These are phyloP conservation scores for Nothophaeocryptopus gaeumannii DNA, from an alignment of 2,329 filamentous ascomycete species.

Conservation along the genomic window DNA sequence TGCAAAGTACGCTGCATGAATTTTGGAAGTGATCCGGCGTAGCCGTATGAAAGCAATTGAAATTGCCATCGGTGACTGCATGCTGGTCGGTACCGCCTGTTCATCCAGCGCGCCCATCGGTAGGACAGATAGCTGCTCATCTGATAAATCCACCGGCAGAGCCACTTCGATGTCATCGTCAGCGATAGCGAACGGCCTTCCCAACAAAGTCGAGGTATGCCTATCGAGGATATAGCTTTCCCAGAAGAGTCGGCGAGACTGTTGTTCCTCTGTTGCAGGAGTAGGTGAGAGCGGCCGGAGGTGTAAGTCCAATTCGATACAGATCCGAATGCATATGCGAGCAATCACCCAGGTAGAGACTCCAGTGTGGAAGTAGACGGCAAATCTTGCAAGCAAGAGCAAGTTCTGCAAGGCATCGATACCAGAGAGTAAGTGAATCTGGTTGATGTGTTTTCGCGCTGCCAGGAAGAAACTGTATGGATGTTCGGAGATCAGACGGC, in stretches of 20 bases:
- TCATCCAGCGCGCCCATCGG: no score
- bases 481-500: conserved; percentile 34
- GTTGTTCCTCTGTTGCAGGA: conserved; percentile 36
- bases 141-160: conserved; percentile 36
- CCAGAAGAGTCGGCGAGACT: conserved; percentile 45
- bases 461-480: conserved; percentile 44
- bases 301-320: conserved; percentile 41
- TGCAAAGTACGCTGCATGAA: conserved; percentile 23
- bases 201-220: conserved; percentile 44
- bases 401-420: conserved; percentile 42
- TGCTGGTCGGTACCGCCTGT: no score
- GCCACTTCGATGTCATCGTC: conserved; percentile 41
- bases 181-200: conserved; percentile 43
- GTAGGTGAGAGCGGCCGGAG: conserved; percentile 7
- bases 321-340: conserved; percentile 42
- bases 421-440: conserved; percentile 34
- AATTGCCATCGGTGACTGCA: conserved; percentile 36
- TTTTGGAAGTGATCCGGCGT: conserved; percentile 42
- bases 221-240: conserved; percentile 47
- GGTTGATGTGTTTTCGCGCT: conserved; percentile 36
- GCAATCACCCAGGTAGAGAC: conserved; percentile 42
- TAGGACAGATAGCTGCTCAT: conserved; percentile 30
- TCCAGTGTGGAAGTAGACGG: conserved; percentile 45
- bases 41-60: conserved; percentile 42
- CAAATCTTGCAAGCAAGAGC: conserved; percentile 42